A percentile compares a stretch with the other conserved stretches of the same genome.
These are phyloP conservation scores for Globisporangium parvum DNA, from an alignment of 352 stramenopile species.

Conservation along the genomic window DNA sequence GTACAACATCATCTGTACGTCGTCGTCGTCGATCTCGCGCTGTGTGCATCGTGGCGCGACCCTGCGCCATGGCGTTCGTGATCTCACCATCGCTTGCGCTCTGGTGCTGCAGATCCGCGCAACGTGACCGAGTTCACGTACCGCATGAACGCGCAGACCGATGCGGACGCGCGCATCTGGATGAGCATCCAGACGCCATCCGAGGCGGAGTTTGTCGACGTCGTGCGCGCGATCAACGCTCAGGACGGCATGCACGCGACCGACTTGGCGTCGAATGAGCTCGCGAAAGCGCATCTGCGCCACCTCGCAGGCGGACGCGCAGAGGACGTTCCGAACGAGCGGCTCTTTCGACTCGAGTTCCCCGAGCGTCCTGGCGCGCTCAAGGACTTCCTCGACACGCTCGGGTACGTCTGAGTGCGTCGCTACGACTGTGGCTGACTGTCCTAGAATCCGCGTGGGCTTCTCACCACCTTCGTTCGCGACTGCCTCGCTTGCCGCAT, in stretches of 20 bases:
- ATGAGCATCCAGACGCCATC: constrained; percentile 93
- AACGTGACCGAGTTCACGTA: constrained; percentile 98
- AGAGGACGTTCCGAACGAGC: constrained; percentile 84
- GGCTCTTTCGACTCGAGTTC: constrained; percentile 96
- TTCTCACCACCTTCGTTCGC: too few relatives aligned
- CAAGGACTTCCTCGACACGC: constrained; percentile 90
- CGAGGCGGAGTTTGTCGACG: constrained; percentile 47
- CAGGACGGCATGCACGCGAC: constrained; percentile 84
- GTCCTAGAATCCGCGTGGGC: too few relatives aligned
- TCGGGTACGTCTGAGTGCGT: constrained; percentile 35
- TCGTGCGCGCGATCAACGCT: constrained; percentile 65
- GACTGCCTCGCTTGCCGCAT: not conserved
- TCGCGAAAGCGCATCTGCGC: constrained; percentile 94
- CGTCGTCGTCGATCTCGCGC: not conserved
- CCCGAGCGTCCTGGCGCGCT: constrained; percentile 89
- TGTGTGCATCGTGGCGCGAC: not conserved
- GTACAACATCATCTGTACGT: constrained; percentile 72
- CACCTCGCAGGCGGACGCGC: constrained; percentile 93
- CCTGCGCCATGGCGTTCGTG: not conserved
- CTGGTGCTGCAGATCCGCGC: constrained; percentile 38
- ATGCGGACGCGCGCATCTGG: constrained; percentile 88
- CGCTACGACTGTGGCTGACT: not conserved
- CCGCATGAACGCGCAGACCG: constrained; percentile 75
- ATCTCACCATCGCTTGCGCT: not conserved
- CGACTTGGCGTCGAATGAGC: constrained; percentile 94